A percentile compares a stretch with the other conserved stretches of the same genome.
Conservation (phyloP, 345 rosid genomes). For the Arabis hirsuta region DNA sequence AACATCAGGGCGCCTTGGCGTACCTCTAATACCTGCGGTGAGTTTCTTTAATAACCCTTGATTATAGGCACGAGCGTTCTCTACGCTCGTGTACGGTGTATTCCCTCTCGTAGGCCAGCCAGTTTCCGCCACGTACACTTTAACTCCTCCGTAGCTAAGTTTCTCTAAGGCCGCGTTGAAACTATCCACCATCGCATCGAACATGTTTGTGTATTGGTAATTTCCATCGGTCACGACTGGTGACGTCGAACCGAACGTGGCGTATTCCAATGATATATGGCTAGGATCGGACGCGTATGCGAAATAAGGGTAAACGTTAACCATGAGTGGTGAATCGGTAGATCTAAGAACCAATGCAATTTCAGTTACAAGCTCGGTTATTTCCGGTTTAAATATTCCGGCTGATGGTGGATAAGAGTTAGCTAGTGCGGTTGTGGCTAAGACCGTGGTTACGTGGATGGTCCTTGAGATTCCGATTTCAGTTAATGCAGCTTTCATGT, state of each 20-base stretch:
- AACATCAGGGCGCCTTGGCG: slow-evolving; percentile 36
- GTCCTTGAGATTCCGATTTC: background rate
- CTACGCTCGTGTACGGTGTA: slow-evolving; percentile 13
- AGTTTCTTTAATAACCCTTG: background rate
- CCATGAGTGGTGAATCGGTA: slow-evolving; percentile 35
- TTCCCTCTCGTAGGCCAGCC: slow-evolving; percentile 32
- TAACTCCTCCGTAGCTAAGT: background rate
- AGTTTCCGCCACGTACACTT: slow-evolving; percentile 18
- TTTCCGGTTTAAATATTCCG: slow-evolving; percentile 18
- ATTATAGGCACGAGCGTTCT: slow-evolving; percentile 28
- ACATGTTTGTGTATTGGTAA: slow-evolving; percentile 38
- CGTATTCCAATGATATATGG: slow-evolving; percentile 40
- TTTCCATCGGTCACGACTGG: slow-evolving; percentile 38
- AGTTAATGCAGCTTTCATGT: slow-evolving; percentile 21
- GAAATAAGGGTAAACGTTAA: slow-evolving; percentile 51
- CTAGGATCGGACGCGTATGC: slow-evolving; percentile 38
- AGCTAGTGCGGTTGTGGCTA: slow-evolving; percentile 15
- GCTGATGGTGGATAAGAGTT: slow-evolving; percentile 47
- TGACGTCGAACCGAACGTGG: slow-evolving; percentile 21
- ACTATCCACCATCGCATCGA: slow-evolving; percentile 47
- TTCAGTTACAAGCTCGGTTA: slow-evolving; percentile 8
- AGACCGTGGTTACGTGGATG: slow-evolving; percentile 33
- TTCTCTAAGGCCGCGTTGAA: slow-evolving; percentile 31
- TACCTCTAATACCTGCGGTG: slow-evolving; percentile 1
- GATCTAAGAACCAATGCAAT: slow-evolving; percentile 21